Base-by-base conservation (phyloP, 2,329 filamentous ascomycete species). In the Lecanicillium sp. region DNA sequence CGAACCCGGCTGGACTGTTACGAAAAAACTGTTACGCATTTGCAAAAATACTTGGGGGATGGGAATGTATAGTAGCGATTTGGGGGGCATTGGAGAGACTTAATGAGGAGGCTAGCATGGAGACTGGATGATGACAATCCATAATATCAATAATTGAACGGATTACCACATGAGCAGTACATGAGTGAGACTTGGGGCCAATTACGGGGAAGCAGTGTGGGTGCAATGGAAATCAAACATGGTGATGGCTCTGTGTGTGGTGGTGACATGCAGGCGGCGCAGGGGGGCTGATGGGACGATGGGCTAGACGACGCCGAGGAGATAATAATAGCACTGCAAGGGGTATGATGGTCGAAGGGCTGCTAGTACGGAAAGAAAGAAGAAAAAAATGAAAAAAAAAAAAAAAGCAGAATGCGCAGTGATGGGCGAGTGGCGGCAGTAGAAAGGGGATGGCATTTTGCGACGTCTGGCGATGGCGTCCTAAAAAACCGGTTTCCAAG, bases 1-100 rank as follows among this genome's bases (percentile, higher is more conserved):
- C 36, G 48, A 50, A 50, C 15, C 36, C 43, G 48, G 48, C 36
- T 38, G 41, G 48, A 29, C 39, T 24, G 39, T 44, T 40, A 49
- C 21, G 47, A 49, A 48, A 20, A 15, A 36, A 21, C 23, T 39
- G 40, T 32, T 44, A 15, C 40, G 35, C 32, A 49, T 43, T 43
- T 32, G 14, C 24, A 43, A 33, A 24, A 15, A n/a, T 17, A 27
- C 20, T 9, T 14, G 33, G 30, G 37, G 1, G 15, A 24, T 41
- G 15, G 38, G 35, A 29, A 36, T 48, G 45, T 41, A 48, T 30
- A 48, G 5, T 32, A 46, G n/a, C 26, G n/a, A 24, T 30, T 19
- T 49, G 27, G n/a, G 8, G 29, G 24, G 14, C 14, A 21, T 11
- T 20, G 17, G n/a, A 37, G 26, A 30, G 9, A 41, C 19, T 36